Conservation (phyloP, 495 filamentous ascomycete genomes). For the Staphylotrichum tortipilum region DNA sequence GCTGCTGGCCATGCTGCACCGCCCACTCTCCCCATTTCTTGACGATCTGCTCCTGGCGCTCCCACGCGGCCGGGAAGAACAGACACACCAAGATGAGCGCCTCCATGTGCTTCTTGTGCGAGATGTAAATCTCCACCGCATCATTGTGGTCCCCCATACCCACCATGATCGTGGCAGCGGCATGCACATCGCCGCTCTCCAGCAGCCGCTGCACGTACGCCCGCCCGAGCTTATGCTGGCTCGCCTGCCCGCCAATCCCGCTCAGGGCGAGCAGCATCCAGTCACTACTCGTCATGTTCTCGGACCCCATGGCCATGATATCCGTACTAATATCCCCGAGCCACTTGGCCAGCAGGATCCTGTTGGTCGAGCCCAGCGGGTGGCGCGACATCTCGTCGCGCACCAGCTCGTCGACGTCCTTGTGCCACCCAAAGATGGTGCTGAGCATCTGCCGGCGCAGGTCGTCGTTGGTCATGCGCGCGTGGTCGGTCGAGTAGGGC, state of each 20-base stretch:
- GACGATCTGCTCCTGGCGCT: slow-evolving; percentile 76
- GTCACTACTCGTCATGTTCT: slow-evolving; percentile 79
- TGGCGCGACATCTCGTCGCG: slow-evolving; percentile 79
- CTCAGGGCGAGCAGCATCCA: slow-evolving; percentile 97
- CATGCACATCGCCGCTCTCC: slow-evolving; percentile 84
- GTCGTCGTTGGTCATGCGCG: slow-evolving; percentile 68
- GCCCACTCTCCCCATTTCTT: slow-evolving; percentile 93
- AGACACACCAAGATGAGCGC: slow-evolving; percentile 73
- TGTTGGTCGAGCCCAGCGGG: slow-evolving; percentile 58
- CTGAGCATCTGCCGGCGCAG: slow-evolving; percentile 86
- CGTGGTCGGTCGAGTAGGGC: slow-evolving; percentile 51
- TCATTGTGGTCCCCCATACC: slow-evolving; percentile 90
- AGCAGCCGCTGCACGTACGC: slow-evolving; percentile 87
- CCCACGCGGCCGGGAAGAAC: slow-evolving; percentile 72
- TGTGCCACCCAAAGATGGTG: slow-evolving; percentile 91
- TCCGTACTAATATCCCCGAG: slow-evolving; percentile 77
- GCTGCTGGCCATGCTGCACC: slow-evolving; percentile 74
- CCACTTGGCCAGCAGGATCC: slow-evolving; percentile 83
- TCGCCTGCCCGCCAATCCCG: slow-evolving; percentile 68
- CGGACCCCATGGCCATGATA: slow-evolving; percentile 67
- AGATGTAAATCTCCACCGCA: slow-evolving; percentile 93
- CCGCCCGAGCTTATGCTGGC: slow-evolving; percentile 82
- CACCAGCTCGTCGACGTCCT: slow-evolving; percentile 73
- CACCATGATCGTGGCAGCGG: slow-evolving; percentile 81
- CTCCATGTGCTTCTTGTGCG: slow-evolving; percentile 85